phyloP scores from a whole-genome alignment of 768 basidiomycete genomes.

The Mrakia gelida region DNA sequence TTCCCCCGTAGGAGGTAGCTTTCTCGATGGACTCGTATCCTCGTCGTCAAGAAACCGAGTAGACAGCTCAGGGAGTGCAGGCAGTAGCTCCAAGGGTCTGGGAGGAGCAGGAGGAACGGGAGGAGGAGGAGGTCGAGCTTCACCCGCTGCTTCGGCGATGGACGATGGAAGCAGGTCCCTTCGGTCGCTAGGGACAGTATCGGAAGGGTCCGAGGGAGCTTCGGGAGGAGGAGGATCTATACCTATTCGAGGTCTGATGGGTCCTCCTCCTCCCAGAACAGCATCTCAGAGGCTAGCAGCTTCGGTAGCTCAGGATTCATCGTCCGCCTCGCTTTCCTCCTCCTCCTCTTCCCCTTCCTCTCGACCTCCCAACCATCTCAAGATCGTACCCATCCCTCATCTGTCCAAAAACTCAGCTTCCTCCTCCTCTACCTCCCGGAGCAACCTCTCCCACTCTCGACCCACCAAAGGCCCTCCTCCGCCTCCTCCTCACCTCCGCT shows the following conservation, averaged over 20 bases:
- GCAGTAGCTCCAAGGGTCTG: not conserved
- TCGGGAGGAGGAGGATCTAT: not conserved
- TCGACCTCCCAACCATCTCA: slow-evolving; percentile 49
- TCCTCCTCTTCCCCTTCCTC: slow-evolving; percentile 3
- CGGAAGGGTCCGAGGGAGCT: slow-evolving; percentile 2
- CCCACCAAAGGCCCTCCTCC: slow-evolving; percentile 33
- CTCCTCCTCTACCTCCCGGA: slow-evolving; percentile 29
- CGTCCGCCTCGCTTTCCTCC: not conserved
- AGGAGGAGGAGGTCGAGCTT: not conserved
- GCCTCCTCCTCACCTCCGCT: not conserved
- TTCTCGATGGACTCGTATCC: not conserved
- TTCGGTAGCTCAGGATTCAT: not conserved
- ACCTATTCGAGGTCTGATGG: not conserved
- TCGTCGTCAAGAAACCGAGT: not conserved
- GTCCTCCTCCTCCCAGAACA: slow-evolving; percentile 1
- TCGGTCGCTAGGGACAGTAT: not conserved
- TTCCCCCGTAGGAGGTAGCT: not conserved
- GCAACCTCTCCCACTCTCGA: slow-evolving; percentile 48
- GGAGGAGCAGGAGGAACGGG: not conserved
- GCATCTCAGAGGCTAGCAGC: slow-evolving; percentile 10
- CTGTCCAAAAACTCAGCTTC: not conserved
- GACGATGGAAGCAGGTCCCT: not conserved
- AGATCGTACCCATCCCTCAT: slow-evolving; percentile 55
- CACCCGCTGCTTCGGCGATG: not conserved
- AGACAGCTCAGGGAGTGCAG: not conserved